A percentile compares a stretch with the other conserved stretches of the same genome.
phyloP scores from a whole-genome alignment of 139 green algal genomes.

The Mychonastes homosphaera region DNA sequence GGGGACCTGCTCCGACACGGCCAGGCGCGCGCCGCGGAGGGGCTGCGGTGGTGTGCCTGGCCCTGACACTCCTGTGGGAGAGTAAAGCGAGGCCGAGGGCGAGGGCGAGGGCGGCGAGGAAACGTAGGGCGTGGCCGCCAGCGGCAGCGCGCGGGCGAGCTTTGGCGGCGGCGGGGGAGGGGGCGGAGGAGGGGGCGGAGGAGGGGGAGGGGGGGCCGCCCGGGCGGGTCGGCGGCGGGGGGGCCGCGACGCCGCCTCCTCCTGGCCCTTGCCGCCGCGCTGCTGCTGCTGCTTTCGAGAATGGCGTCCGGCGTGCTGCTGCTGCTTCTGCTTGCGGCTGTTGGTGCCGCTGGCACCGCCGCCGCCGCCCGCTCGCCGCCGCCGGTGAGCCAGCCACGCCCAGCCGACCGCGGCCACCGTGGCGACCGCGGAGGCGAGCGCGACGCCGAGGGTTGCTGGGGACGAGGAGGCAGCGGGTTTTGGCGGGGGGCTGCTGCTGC shows the following conservation, averaged over 20 bases:
- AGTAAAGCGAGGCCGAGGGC: no score
- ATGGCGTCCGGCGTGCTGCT: no score
- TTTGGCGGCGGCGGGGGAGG: background rate
- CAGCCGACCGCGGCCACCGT: no score
- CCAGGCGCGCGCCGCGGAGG: background rate
- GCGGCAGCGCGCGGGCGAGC: background rate
- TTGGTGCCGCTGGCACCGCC: constrained; percentile 2
- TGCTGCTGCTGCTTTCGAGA: no score
- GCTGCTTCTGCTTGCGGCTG: background rate
- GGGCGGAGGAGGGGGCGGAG: background rate
- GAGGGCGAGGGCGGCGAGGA: background rate
- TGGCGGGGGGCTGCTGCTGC: background rate
- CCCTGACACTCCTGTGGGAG: no score
- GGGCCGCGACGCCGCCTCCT: background rate
- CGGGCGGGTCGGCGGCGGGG: background rate
- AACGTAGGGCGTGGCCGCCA: constrained; percentile 13
- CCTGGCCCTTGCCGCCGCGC: background rate
- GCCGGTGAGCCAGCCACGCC: background rate
- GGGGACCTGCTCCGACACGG: constrained; percentile 13
- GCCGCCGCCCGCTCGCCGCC: background rate
- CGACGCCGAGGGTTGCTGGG: no score
- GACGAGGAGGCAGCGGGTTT: no score
- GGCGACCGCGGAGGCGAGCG: no score
- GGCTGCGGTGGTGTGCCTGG: background rate
- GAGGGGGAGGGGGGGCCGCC: background rate